Conservation (phyloP, 352 stramenopile species). For the Phytophthora syringae region DNA sequence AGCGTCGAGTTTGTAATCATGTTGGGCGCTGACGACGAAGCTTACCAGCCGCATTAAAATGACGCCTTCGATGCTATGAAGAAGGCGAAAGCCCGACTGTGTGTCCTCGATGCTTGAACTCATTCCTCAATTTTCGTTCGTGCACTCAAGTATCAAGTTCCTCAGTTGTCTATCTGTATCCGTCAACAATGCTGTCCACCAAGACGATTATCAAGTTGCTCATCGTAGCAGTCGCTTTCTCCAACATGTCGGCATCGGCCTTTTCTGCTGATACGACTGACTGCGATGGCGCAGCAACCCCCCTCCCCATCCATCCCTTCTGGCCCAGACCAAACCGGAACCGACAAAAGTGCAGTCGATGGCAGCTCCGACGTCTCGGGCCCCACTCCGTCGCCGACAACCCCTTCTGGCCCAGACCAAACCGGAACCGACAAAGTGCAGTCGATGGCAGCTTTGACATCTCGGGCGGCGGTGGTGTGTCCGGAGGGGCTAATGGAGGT, state of each 20-base stretch:
- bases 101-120: too few relatives aligned
- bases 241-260: neutral
- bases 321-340: too few relatives aligned
- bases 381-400: too few relatives aligned
- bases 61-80: too few relatives aligned
- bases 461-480: neutral
- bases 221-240: conserved; percentile 9
- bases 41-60: too few relatives aligned
- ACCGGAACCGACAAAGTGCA: too few relatives aligned
- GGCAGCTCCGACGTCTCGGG: too few relatives aligned
- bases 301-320: neutral
- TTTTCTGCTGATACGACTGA: neutral
- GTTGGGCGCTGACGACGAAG: conserved; percentile 8
- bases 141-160: neutral
- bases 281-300: conserved; percentile 4
- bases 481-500: too few relatives aligned
- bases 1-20: neutral
- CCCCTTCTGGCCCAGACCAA: too few relatives aligned
- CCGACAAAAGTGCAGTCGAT: too few relatives aligned
- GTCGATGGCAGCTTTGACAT: too few relatives aligned
- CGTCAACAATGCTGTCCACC: conserved; percentile 15
- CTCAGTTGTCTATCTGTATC: conserved; percentile 1
- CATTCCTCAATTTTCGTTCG: conserved; percentile 21
- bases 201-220: conserved; percentile 11
- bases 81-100: too few relatives aligned